Conservation (phyloP, 257 asterid genomes). For the Dorcoceras hygrometricum region DNA sequence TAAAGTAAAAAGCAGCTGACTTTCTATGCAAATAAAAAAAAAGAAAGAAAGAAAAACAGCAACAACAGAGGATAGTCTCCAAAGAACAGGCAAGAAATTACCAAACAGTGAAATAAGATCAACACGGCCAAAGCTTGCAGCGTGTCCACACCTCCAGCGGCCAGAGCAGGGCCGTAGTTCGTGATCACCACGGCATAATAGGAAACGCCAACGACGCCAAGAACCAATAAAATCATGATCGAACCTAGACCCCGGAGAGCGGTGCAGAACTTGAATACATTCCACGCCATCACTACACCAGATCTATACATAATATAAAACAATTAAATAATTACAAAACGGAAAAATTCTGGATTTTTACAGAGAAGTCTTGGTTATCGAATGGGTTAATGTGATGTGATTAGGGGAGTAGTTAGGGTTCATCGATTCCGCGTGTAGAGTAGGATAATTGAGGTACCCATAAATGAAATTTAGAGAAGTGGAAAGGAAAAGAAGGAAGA, state of each 20-base stretch:
- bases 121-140: conserved; percentile 43
- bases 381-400: not conserved
- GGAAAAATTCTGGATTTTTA: not conserved
- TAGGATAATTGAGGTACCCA: conserved; percentile 18
- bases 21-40: not conserved
- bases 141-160: conserved; percentile 45
- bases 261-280: conserved; percentile 67
- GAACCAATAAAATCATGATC: conserved; percentile 69
- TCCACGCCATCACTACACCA: conserved; percentile 78
- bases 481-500: not conserved
- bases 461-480: not conserved
- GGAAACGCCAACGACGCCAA: conserved; percentile 65
- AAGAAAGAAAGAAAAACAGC: no score
- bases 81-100: conserved; percentile 21
- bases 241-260: conserved; percentile 69
- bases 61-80: not conserved
- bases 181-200: conserved; percentile 66
- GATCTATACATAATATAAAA: conserved; percentile 57
- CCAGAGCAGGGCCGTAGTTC: conserved; percentile 50
- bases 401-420: conserved; percentile 1
- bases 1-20: not conserved
- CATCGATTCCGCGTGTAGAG: conserved; percentile 27
- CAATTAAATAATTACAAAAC: not conserved
- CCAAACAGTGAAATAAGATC: conserved; percentile 56
- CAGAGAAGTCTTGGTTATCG: not conserved